Evolutionary conservation across 2,329 filamentous ascomycete species (phyloP), one percentile per base, ranked within the genome.

Genomic region (Coleophoma eucalyptorum): DNA sequence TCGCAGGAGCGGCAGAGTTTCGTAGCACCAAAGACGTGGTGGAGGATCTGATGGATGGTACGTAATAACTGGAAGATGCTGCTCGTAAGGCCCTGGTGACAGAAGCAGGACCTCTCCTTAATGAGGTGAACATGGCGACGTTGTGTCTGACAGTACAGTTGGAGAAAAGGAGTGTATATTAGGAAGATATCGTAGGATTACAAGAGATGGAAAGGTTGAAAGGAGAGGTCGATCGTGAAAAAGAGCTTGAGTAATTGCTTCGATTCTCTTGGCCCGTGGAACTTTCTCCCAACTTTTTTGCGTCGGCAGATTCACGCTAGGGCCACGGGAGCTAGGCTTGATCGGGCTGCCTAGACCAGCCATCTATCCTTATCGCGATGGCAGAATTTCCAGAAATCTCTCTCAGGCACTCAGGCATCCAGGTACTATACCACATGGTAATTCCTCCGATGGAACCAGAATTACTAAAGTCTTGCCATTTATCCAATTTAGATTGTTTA

Each of bases 91-190:
- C 51, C 60, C 56, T 59, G 11, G 57, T 58, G 51, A 67, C 59
- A 31, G 61, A 68, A 60, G 64, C 57, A 16, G 62, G 55, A 46
- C 62, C 64, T 62, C 64, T 63, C 57, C 60, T 65, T 53, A 55
- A 65, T 35, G 55, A 52, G 51, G 56, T 62, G 52, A 65, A 65
- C 65, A 67, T 67, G 46, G 41, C 58, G 26, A 19, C 16, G 31
- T 18, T 11, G 48, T 1, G 15, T 13, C 18, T 6, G 6, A 12
- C 16, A 49, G 16, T 19, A 33, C 15, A 53, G 45, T 12, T 19
- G 20, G 46, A 47, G 46, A 43, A 41, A 42, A 51, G 50, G 43
- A 41, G 13, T 47, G 46, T 46, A 48, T 46, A 50, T 49, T 45
- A 32, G 31, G 43, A 50, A 46, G 32, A 51, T 54, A 43, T 20